A percentile compares a stretch with the other conserved stretches of the same genome.
phyloP scores from a whole-genome alignment of 495 filamentous ascomycete species.

The Corynascus novoguineensis region DNA sequence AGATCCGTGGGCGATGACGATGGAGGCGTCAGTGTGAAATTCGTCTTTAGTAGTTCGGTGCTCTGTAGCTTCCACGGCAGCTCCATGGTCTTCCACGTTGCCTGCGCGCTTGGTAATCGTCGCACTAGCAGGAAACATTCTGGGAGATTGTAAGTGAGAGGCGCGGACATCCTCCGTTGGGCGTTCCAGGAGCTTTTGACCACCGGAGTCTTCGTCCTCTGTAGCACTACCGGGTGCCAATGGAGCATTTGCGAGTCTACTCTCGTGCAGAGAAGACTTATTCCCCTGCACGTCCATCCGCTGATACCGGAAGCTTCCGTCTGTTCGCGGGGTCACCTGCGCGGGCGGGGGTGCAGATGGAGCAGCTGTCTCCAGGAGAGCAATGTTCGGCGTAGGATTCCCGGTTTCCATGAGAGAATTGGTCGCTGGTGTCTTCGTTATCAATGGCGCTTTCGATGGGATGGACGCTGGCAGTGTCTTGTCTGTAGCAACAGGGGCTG shows the following conservation, averaged over 20 bases:
- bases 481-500: not conserved
- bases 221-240: not conserved
- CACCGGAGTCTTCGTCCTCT: not conserved
- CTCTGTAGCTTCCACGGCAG: not conserved
- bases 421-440: not conserved
- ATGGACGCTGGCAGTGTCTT: not conserved
- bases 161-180: not conserved
- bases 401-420: not conserved
- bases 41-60: not conserved
- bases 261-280: not conserved
- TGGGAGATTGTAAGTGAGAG: not conserved
- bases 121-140: not conserved
- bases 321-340: conserved; percentile 21
- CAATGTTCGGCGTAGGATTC: not conserved
- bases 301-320: conserved; percentile 29
- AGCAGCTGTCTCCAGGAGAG: not conserved
- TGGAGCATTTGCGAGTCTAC: not conserved
- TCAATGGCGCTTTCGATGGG: not conserved
- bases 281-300: conserved; percentile 11
- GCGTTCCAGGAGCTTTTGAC: not conserved
- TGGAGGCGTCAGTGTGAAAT: not conserved
- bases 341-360: conserved; percentile 15
- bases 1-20: not conserved
- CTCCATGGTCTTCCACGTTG: not conserved
- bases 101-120: not conserved